These are phyloP conservation scores for Immersiella caudata DNA, from an alignment of 495 filamentous ascomycete species.

Conservation along the genomic window DNA sequence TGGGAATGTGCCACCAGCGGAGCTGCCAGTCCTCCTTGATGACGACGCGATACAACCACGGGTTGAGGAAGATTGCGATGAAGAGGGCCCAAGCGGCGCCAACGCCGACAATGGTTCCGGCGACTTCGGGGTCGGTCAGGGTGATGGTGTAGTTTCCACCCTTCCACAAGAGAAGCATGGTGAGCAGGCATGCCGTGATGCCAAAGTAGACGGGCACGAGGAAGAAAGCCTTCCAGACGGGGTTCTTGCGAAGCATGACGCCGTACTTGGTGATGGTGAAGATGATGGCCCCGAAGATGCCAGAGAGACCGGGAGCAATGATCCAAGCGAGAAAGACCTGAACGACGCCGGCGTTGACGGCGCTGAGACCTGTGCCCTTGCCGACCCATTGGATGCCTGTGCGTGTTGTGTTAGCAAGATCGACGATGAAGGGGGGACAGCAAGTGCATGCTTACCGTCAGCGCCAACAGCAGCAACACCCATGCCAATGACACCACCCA, in stretches of 20 bases:
- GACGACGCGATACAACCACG: conserved; percentile 63
- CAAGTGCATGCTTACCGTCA: neutral
- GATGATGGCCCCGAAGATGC: conserved; percentile 57
- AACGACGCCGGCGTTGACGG: conserved; percentile 53
- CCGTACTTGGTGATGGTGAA: conserved; percentile 62
- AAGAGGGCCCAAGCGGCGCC: conserved; percentile 23
- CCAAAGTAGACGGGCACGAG: conserved; percentile 62
- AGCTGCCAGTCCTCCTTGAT: conserved; percentile 59
- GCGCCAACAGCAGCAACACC: conserved; percentile 56
- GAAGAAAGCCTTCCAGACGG: conserved; percentile 56
- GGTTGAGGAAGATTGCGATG: conserved; percentile 55
- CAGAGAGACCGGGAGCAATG: conserved; percentile 61
- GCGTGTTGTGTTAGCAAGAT: conserved; percentile 54
- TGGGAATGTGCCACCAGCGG: conserved; percentile 59
- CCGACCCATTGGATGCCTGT: conserved; percentile 53
- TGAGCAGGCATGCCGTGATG: conserved; percentile 58
- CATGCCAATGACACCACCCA: conserved; percentile 65
- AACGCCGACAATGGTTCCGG: conserved; percentile 22
- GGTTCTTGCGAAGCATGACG: conserved; percentile 58
- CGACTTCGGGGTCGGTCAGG: conserved; percentile 45
- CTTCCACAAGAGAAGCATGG: conserved; percentile 65
- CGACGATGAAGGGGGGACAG: conserved; percentile 25
- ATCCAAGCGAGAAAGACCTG: conserved; percentile 64
- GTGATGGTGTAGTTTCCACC: conserved; percentile 47
- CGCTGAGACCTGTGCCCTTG: conserved; percentile 47